Percentiles rank a stretch among this genome's conserved stretches.
Evolutionary conservation across 2,329 filamentous ascomycete genomes (phyloP).

Genomic region (Nakataea oryzae): DNA sequence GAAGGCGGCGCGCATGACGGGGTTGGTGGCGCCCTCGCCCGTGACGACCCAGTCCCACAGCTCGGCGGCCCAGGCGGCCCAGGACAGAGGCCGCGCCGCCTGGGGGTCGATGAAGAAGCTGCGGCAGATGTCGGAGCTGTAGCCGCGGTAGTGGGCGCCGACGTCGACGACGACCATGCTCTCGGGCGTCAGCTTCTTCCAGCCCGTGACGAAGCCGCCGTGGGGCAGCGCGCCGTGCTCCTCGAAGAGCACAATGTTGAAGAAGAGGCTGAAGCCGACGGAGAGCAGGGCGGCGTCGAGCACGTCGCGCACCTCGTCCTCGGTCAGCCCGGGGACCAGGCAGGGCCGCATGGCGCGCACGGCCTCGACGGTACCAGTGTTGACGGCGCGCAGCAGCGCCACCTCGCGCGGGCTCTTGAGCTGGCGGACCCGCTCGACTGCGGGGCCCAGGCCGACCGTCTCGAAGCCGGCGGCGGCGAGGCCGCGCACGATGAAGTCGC

Average conservation of each 20-base stretch:
- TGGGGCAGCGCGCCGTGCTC: slow-evolving; percentile 42
- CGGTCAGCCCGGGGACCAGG: slow-evolving; percentile 44
- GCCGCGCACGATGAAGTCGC: slow-evolving; percentile 51
- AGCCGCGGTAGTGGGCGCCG: slow-evolving; percentile 49
- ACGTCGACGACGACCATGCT: slow-evolving; percentile 55
- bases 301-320: slow-evolving; percentile 44
- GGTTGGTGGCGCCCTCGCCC: neutral
- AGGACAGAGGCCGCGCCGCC: neutral
- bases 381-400: slow-evolving; percentile 48
- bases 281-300: slow-evolving; percentile 44
- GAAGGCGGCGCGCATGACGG: neutral
- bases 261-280: slow-evolving; percentile 45
- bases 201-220: slow-evolving; percentile 39
- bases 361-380: slow-evolving; percentile 52
- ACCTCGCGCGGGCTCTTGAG: slow-evolving; percentile 45
- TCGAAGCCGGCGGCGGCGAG: slow-evolving; percentile 41
- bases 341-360: slow-evolving; percentile 46
- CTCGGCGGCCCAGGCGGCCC: neutral
- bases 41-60: neutral
- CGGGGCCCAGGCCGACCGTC: slow-evolving; percentile 40
- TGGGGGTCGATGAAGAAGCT: slow-evolving; percentile 43
- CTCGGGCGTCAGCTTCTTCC: slow-evolving; percentile 38
- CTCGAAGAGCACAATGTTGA: slow-evolving; percentile 54
- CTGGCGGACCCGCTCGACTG: slow-evolving; percentile 48
- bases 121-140: slow-evolving; percentile 53